These are phyloP conservation scores for Mitragyna speciosa DNA, from an alignment of 257 asterid genomes.

Conservation along the genomic window DNA sequence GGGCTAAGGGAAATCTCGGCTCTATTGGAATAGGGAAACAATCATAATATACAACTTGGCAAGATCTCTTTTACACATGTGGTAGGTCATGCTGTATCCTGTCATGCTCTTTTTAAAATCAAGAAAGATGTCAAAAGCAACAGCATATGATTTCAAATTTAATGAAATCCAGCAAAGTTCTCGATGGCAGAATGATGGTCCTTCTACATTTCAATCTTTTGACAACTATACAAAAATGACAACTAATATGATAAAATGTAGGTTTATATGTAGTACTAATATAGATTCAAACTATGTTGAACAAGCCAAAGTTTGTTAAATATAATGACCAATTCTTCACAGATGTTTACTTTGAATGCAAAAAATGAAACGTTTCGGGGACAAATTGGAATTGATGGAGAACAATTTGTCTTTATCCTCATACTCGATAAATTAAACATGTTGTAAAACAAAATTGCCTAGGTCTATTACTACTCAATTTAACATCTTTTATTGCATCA, in stretches of 20 bases:
- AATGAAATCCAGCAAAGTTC: constrained; percentile 11
- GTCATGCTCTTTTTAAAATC: background rate
- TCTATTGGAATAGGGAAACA: background rate
- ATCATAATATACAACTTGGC: background rate
- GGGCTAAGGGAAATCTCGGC: background rate
- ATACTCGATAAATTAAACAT: background rate
- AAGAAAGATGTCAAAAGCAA: background rate
- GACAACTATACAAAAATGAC: no score
- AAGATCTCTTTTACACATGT: background rate
- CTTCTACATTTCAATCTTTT: background rate
- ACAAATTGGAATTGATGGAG: background rate
- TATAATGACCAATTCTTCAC: no score
- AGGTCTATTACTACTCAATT: background rate
- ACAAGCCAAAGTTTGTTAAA: no score
- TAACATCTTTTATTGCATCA: background rate
- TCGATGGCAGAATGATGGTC: constrained; percentile 3
- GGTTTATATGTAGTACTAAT: background rate
- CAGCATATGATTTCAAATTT: background rate
- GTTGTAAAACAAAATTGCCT: background rate
- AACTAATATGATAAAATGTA: background rate
- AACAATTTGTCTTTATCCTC: background rate
- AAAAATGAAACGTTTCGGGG: background rate
- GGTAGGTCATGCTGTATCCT: background rate
- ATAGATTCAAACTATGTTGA: background rate
- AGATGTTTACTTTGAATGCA: background rate